Base-by-base conservation (phyloP, 805 yeast species). In the Yamadazyma laniorum region DNA sequence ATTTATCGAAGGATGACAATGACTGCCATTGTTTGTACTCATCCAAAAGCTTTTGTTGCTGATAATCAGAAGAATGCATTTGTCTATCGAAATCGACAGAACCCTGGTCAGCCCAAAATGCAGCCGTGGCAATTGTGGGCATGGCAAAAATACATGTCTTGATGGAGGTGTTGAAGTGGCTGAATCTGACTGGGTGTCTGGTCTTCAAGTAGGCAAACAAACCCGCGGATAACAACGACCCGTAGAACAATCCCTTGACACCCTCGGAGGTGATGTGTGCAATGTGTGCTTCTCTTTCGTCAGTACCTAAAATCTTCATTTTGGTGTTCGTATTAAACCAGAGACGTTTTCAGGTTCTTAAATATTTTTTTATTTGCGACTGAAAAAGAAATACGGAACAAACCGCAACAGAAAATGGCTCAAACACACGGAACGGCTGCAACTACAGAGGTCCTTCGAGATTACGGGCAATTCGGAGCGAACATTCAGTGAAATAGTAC, bases 51-150 rank as follows among this genome's bases (percentile, higher is more conserved):
- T 53, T 48, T 19, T 44, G 39, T 39, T 62, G 56, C 32, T 50
- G 45, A 34, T 58, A 56, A 8, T 50, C 59, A 19, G 59, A 48
- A 11, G 58, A 52, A 51, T 67, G 61, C 64, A 65, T 54, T 32
- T 53, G 50, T 35, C 60, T 53, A 45, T 68, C 73, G 40, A 67
- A 68, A 40, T 65, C 72, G 43, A 66, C 58, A 16, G 72, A 65
- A 12, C 74, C 74, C 42, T 64, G 67, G 43, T 68, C 74, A 11
- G 72, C 73, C 53, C 52, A 68, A 40, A 68, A 66, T 0, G 71
- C 72, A 9, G 54, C 56, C 28, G 56, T 36, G 2, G 64, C 52
- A 34, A 67, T 52, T 6, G 73, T 65, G 23, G 74, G 74, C 62
- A 67, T 59, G 17, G 58, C 53, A 25, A 66, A 34, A 31, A 67